Conservation (phyloP, 2,329 filamentous ascomycete genomes). For the Phoma sp. region DNA sequence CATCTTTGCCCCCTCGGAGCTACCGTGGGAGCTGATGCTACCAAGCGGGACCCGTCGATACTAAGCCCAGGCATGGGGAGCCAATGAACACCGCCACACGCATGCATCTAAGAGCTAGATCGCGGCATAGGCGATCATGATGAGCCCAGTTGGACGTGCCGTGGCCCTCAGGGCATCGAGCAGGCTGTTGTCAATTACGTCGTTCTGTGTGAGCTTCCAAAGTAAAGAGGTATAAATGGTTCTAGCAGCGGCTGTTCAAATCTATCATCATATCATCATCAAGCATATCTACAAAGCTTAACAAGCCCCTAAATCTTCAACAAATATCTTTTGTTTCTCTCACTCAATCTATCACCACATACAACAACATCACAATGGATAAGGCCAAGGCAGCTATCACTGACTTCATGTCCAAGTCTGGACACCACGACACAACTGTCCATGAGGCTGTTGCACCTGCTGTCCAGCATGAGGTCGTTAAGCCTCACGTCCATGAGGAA, state of each 20-base stretch:
- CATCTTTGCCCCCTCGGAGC: constrained; percentile 10
- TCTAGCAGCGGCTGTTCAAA: constrained; percentile 9
- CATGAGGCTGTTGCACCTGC: constrained; percentile 68
- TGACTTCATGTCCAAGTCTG: constrained; percentile 65
- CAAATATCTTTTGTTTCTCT: not conserved
- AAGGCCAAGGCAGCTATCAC: constrained; percentile 68
- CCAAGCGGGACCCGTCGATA: constrained; percentile 11
- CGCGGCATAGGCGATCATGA: constrained; percentile 4
- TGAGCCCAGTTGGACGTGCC: constrained; percentile 6
- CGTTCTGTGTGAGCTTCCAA: constrained; percentile 20
- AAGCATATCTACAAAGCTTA: constrained; percentile 2
- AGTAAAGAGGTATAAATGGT: constrained; percentile 28
- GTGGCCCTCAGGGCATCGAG: constrained; percentile 1
- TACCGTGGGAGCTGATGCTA: constrained; percentile 5
- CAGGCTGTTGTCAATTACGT: constrained; percentile 31
- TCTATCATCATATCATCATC: constrained; percentile 23
- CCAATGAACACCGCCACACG: constrained; percentile 11
- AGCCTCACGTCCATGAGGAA: constrained; percentile 67
- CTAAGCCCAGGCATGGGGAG: constrained; percentile 1
- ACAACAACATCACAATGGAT: constrained; percentile 55
- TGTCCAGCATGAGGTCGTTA: constrained; percentile 66
- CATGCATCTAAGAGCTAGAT: constrained; percentile 7
- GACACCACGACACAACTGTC: constrained; percentile 73
- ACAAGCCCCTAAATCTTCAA: not conserved
- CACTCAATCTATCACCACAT: constrained; percentile 2